phyloP scores from a whole-genome alignment of 148 eudicot genomes.

The Pharnaceum exiguum region DNA sequence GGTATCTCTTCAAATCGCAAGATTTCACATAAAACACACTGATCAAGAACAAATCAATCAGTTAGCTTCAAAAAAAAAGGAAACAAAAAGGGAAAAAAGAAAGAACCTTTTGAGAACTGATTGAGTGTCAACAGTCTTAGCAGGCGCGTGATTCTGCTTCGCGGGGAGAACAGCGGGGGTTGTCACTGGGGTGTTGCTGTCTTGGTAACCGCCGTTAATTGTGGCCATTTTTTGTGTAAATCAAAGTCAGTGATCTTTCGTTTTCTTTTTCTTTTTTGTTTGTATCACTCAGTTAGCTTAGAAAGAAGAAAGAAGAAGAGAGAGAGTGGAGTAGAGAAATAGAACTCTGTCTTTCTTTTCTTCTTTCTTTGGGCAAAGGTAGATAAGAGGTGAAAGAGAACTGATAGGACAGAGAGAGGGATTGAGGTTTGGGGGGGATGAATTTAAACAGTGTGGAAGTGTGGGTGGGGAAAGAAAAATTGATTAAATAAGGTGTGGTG shows the following conservation, averaged over 20 bases:
- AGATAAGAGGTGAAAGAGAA: not conserved
- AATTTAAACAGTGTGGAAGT: slow-evolving; percentile 3
- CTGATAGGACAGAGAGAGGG: not conserved
- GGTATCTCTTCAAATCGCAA: not conserved
- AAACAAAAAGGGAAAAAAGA: not conserved
- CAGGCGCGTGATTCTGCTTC: slow-evolving; percentile 44
- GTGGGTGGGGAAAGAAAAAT: too few relatives aligned
- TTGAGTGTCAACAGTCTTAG: slow-evolving; percentile 62
- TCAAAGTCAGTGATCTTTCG: too few relatives aligned
- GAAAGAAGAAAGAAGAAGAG: slow-evolving; percentile 12
- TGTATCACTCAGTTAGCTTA: too few relatives aligned
- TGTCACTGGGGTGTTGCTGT: slow-evolving; percentile 41
- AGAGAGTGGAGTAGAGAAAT: not conserved
- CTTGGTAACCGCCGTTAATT: slow-evolving; percentile 32
- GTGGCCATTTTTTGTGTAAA: slow-evolving; percentile 46
- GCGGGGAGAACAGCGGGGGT: slow-evolving; percentile 26
- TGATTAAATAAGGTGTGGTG: too few relatives aligned
- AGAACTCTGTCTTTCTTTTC: slow-evolving; percentile 11
- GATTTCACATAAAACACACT: not conserved
- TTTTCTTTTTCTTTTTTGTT: too few relatives aligned
- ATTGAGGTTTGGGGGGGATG: not conserved
- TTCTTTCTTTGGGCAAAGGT: not conserved
- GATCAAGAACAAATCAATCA: not conserved
- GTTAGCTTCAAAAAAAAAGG: not conserved
- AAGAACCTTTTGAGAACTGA: slow-evolving; percentile 78